Conservation (phyloP, 1,284 basidiomycete genomes). For the Sporisorium iseilematis-ciliati region DNA sequence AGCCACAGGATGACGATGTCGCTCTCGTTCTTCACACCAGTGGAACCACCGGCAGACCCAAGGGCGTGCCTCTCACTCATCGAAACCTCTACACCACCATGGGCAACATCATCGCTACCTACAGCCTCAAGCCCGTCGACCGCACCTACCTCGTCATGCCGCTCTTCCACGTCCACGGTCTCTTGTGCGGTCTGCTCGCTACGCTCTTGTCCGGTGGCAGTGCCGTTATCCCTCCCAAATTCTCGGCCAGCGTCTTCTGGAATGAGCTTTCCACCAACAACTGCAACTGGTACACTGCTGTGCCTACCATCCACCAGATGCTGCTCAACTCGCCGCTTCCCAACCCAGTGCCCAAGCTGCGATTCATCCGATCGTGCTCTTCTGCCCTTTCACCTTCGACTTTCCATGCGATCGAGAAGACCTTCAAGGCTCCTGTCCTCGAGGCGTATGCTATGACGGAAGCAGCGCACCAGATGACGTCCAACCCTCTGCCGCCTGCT, state of each 20-base stretch:
- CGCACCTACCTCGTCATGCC: slow-evolving; percentile 77
- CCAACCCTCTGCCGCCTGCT: slow-evolving; percentile 69
- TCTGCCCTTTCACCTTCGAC: slow-evolving; percentile 71
- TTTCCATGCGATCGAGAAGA: slow-evolving; percentile 71
- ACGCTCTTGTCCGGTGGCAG: slow-evolving; percentile 76
- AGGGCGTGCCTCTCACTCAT: slow-evolving; percentile 76
- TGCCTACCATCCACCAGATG: slow-evolving; percentile 73
- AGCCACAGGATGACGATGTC: slow-evolving; percentile 55
- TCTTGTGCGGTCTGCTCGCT: slow-evolving; percentile 77
- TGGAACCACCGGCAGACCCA: slow-evolving; percentile 76
- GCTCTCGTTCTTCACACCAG: slow-evolving; percentile 75
- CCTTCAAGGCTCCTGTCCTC: slow-evolving; percentile 72
- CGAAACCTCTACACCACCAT: slow-evolving; percentile 76
- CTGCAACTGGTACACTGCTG: slow-evolving; percentile 67
- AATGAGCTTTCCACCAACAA: slow-evolving; percentile 71
- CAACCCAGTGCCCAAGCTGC: slow-evolving; percentile 69
- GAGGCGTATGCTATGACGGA: slow-evolving; percentile 72
- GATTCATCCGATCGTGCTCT: slow-evolving; percentile 73
- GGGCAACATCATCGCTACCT: slow-evolving; percentile 72
- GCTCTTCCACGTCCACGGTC: slow-evolving; percentile 78
- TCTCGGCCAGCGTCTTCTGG: slow-evolving; percentile 77
- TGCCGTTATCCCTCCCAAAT: slow-evolving; percentile 75
- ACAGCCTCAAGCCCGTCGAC: slow-evolving; percentile 73
- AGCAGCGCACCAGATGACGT: slow-evolving; percentile 73
- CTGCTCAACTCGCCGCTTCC: slow-evolving; percentile 71